Percentiles rank a stretch among this genome's conserved stretches.
These are phyloP conservation scores for Pestalotiopsis sp. DNA, from an alignment of 2,329 filamentous ascomycete genomes.

Conservation along the genomic window DNA sequence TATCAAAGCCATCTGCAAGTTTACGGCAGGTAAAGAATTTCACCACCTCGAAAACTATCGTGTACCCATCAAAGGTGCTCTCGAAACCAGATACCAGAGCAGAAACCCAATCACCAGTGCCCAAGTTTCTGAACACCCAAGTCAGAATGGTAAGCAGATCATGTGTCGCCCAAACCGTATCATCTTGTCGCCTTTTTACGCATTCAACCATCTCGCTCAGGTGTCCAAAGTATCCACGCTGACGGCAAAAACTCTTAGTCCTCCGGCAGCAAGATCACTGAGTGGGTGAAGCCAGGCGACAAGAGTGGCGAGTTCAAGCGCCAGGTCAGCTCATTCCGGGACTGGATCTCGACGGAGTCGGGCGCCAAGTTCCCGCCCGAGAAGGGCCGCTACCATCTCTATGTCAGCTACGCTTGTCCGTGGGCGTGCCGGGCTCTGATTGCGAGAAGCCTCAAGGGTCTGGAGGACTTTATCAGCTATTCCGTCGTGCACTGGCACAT, in stretches of 20 bases:
- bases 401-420: conserved; percentile 90
- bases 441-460: conserved; percentile 84
- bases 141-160: conserved; percentile 28
- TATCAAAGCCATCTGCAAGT: not conserved
- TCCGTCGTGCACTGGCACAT: conserved; percentile 96
- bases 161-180: not conserved
- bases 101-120: not conserved
- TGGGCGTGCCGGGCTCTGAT: conserved; percentile 93
- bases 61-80: conserved; percentile 2
- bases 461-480: conserved; percentile 79
- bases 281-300: conserved; percentile 81
- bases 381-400: conserved; percentile 91
- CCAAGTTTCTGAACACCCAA: conserved; percentile 6
- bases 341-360: conserved; percentile 73
- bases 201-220: not conserved
- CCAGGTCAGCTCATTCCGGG: conserved; percentile 79
- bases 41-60: not conserved
- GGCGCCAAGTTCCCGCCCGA: conserved; percentile 81
- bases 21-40: not conserved
- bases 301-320: conserved; percentile 92
- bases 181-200: not conserved
- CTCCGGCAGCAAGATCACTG: conserved; percentile 63
- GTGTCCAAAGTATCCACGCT: not conserved
- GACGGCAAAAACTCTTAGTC: not conserved
- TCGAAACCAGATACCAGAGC: conserved; percentile 14